Base-by-base conservation (phyloP, 2,329 filamentous ascomycete species). In the Ascochyta fabae region DNA sequence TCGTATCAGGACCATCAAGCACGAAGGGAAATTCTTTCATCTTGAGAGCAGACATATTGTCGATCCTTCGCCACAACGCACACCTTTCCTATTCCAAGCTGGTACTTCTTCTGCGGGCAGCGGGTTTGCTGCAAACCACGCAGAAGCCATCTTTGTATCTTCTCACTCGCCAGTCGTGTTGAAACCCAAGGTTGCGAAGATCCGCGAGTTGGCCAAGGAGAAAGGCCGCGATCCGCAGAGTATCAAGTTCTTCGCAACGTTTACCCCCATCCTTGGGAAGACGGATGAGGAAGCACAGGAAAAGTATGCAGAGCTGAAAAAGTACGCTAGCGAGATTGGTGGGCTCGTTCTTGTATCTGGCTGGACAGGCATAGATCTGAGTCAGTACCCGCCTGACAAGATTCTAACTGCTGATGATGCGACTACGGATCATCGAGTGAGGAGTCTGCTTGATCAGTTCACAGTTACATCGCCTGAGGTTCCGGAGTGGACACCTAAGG, bases 341-440 rank as follows among this genome's bases (percentile, higher is more conserved):
- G 84, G 82, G 0, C 71, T 86, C 1, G 84, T 84, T 0, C 73
- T 86, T 0, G 82, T 85, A 58, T 81, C 79, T 35, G 83, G 83
- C 1, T 86, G 82, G 81, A 85, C 84, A 0, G 85, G 85, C 0
- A 85, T 87, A 53, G 84, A 87, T 62, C 76, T 87, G 15, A 84
- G 81, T 3, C 78, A 79, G 62, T 79, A 87, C 38, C 83, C 84
- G 0, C 66, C 86, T 0, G 85, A 87, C 57, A 79, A 86, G 59
- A 83, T 84, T 15, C 77, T 88, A 56, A 83, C 79, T 0, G 79
- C 79, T 0, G 81, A 78, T 3, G 82, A 87, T 58, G 84, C 83
- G 0, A 74, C 77, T 2, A 84, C 86, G 58, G 82, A 80, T 12
- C 74, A 75, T 56, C 71, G 71, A 22, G 69, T 76, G 6, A 68